A percentile compares a stretch with the other conserved stretches of the same genome.
phyloP scores from a whole-genome alignment of 805 yeast species.

The Schwanniomyces occidentalis region DNA sequence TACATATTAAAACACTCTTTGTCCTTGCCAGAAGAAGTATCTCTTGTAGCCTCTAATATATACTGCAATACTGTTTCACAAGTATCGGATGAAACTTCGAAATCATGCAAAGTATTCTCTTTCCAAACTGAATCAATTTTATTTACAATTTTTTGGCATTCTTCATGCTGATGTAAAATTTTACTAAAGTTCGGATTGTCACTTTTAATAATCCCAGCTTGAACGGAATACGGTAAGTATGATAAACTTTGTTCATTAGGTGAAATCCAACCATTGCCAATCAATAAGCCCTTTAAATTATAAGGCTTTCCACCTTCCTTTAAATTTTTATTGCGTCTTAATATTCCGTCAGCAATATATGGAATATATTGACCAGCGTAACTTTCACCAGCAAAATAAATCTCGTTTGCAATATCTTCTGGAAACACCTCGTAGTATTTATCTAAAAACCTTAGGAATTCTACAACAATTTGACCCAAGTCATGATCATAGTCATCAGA shows the following conservation, averaged over 20 bases:
- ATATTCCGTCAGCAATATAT: constrained; percentile 67
- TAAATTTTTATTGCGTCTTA: constrained; percentile 41
- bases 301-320: constrained; percentile 19
- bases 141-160: constrained; percentile 58
- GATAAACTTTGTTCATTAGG: constrained; percentile 84
- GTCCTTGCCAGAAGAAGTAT: constrained; percentile 32
- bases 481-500: constrained; percentile 56
- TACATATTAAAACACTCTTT: constrained; percentile 79
- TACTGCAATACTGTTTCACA: constrained; percentile 52
- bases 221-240: constrained; percentile 68
- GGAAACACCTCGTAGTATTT: constrained; percentile 74
- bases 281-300: constrained; percentile 64
- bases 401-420: constrained; percentile 59
- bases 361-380: constrained; percentile 98
- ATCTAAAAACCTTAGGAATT: constrained; percentile 65
- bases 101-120: constrained; percentile 16
- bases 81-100: constrained; percentile 25
- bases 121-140: constrained; percentile 18
- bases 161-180: constrained; percentile 52
- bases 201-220: constrained; percentile 53
- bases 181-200: constrained; percentile 38
- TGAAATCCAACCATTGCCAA: constrained; percentile 95
- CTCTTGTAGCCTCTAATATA: constrained; percentile 34
- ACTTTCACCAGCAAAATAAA: constrained; percentile 90
- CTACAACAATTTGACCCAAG: constrained; percentile 55